These are phyloP conservation scores for Bathelium albidoporum DNA, from an alignment of 495 filamentous ascomycete genomes.

Conservation along the genomic window DNA sequence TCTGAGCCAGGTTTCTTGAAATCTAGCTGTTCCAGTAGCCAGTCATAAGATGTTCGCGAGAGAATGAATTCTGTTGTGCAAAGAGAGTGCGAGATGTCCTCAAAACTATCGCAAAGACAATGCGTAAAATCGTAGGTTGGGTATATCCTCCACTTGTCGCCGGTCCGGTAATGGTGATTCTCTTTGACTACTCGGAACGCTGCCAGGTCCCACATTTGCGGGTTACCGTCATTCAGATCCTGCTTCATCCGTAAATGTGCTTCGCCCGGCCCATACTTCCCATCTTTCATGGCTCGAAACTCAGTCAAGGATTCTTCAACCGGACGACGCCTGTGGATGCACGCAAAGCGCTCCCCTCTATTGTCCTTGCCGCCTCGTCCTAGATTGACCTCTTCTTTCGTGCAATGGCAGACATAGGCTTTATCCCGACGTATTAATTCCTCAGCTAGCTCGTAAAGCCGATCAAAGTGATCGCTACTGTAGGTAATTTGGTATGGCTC, in stretches of 20 bases:
- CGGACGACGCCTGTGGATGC: constrained; percentile 62
- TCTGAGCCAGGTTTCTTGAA: constrained; percentile 43
- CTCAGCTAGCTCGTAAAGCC: constrained; percentile 79
- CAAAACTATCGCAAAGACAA: constrained; percentile 79
- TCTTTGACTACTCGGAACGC: constrained; percentile 67
- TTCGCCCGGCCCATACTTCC: constrained; percentile 77
- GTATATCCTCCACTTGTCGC: constrained; percentile 69
- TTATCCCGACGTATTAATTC: constrained; percentile 62
- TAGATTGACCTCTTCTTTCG: constrained; percentile 63
- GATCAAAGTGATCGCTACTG: constrained; percentile 73
- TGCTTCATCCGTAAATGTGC: constrained; percentile 92
- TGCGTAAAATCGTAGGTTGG: constrained; percentile 82
- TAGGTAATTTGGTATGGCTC: constrained; percentile 58
- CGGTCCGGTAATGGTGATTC: constrained; percentile 60
- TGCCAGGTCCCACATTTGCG: constrained; percentile 60
- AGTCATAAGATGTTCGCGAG: constrained; percentile 72
- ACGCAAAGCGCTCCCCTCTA: constrained; percentile 59
- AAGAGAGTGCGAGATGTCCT: constrained; percentile 77
- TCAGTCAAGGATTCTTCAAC: constrained; percentile 68
- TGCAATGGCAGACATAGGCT: constrained; percentile 72
- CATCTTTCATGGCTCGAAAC: constrained; percentile 85
- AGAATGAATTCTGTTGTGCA: constrained; percentile 81
- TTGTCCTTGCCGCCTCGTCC: constrained; percentile 68
- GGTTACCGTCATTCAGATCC: constrained; percentile 43
- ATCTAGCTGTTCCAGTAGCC: constrained; percentile 66